Evolutionary conservation across 2,329 filamentous ascomycete genomes (phyloP).

Genomic region (Claviceps pusilla): DNA sequence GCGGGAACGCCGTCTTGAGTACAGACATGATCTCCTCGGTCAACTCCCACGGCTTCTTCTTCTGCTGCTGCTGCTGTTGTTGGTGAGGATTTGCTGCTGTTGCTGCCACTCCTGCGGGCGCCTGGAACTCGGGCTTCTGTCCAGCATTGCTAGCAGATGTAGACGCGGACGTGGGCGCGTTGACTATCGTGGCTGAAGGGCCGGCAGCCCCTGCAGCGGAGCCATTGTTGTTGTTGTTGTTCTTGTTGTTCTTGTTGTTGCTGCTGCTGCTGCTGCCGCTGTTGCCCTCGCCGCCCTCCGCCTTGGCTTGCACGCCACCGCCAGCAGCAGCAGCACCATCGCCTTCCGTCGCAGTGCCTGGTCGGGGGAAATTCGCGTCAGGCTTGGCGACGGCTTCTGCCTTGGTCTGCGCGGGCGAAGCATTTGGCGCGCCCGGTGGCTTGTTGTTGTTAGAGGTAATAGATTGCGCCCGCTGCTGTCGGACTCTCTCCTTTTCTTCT

Average conservation of each 20-base stretch:
- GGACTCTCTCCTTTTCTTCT: slow-evolving; percentile 54
- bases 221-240: slow-evolving; percentile 15
- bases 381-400: slow-evolving; percentile 28
- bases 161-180: slow-evolving; percentile 11
- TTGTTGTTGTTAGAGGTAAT: slow-evolving; percentile 27
- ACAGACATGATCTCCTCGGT: slow-evolving; percentile 91
- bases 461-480: slow-evolving; percentile 34
- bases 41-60: slow-evolving; percentile 88
- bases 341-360: slow-evolving; percentile 37
- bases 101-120: neutral
- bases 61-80: slow-evolving; percentile 39
- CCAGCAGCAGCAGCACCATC: slow-evolving; percentile 14
- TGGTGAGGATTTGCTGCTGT: neutral
- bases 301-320: slow-evolving; percentile 23
- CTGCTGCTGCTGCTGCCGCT: neutral
- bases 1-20: slow-evolving; percentile 90
- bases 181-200: slow-evolving; percentile 14
- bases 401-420: slow-evolving; percentile 36
- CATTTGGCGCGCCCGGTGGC: slow-evolving; percentile 22
- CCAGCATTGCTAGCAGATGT: slow-evolving; percentile 2
- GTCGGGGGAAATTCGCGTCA: slow-evolving; percentile 27
- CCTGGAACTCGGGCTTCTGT: slow-evolving; percentile 12
- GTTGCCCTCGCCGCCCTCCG: slow-evolving; percentile 24
- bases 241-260: slow-evolving; percentile 9
- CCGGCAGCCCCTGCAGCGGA: slow-evolving; percentile 9